phyloP scores from a whole-genome alignment of 2,329 filamentous ascomycete species.

The Trichoderma arundinaceum region DNA sequence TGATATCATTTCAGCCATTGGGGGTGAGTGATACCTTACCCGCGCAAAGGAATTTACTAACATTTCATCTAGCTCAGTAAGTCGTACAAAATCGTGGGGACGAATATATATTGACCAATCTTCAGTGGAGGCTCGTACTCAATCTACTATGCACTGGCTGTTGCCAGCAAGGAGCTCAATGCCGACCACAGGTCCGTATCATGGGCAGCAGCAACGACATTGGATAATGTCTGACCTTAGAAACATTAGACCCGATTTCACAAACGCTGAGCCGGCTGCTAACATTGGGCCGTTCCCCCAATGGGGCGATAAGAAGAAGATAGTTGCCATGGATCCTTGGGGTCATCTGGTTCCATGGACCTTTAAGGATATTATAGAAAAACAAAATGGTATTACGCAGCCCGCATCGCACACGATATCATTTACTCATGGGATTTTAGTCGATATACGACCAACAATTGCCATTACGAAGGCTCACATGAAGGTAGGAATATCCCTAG shows the following conservation, averaged over 20 bases:
- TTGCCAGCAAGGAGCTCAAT: conserved; percentile 88
- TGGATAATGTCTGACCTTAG: not conserved
- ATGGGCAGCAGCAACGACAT: too few species aligned
- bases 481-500: conserved; percentile 58
- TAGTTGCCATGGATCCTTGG: conserved; percentile 95
- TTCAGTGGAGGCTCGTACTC: conserved; percentile 85
- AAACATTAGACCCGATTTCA: conserved; percentile 60
- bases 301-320: conserved; percentile 90
- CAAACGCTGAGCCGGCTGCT: conserved; percentile 86
- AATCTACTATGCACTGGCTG: conserved; percentile 91
- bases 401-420: not conserved
- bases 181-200: conserved; percentile 69
- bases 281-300: conserved; percentile 86
- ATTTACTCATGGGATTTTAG: conserved; percentile 43
- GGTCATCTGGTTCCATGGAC: conserved; percentile 87
- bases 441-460: conserved; percentile 89
- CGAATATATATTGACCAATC: not conserved
- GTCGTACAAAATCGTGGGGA: conserved; percentile 27
- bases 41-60: not conserved
- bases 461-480: conserved; percentile 92
- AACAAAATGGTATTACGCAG: conserved; percentile 64
- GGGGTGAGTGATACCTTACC: conserved; percentile 52
- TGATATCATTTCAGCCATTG: conserved; percentile 53
- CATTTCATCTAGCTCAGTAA: conserved; percentile 46
- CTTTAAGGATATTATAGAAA: conserved; percentile 77